A percentile compares a stretch with the other conserved stretches of the same genome.
Evolutionary conservation across 441 rosid species (phyloP).

Genomic region (Syzygium malaccense): DNA sequence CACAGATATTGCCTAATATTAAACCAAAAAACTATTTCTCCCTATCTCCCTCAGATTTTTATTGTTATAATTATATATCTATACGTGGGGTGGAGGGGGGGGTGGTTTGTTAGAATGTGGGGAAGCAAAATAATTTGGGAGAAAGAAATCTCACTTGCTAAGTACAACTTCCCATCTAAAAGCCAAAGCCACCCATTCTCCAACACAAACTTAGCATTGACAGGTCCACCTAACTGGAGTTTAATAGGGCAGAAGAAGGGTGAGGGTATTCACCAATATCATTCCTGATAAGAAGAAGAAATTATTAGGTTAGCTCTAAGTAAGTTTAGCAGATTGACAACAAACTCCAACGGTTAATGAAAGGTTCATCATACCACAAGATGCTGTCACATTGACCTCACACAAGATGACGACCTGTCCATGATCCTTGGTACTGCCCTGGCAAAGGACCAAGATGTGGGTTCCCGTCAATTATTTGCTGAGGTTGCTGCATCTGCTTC

Average conservation of each 20-base stretch:
- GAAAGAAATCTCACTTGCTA: conserved; percentile 42
- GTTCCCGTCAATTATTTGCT: conserved; percentile 34
- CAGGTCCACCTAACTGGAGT: conserved; percentile 58
- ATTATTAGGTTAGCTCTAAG: background rate
- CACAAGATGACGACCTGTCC: conserved; percentile 80
- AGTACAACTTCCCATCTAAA: conserved; percentile 60
- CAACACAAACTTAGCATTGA: conserved; percentile 67
- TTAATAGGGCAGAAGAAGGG: conserved; percentile 43
- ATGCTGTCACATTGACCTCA: conserved; percentile 45
- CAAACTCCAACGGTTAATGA: background rate
- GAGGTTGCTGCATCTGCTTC: conserved; percentile 41
- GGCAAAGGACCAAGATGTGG: conserved; percentile 50
- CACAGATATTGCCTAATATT: background rate
- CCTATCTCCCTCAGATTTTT: background rate
- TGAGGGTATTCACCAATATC: conserved; percentile 50
- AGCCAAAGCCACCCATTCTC: conserved; percentile 59
- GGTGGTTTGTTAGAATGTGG: background rate
- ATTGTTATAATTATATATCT: background rate
- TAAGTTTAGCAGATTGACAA: background rate
- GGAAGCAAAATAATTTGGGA: background rate
- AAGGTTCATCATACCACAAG: conserved; percentile 35
- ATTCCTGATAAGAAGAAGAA: conserved; percentile 34
- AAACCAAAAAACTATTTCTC: background rate
- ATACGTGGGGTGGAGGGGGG: background rate
- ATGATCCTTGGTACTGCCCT: conserved; percentile 81